These are phyloP conservation scores for Suillus bovinus DNA, from an alignment of 768 basidiomycete species.

Conservation along the genomic window DNA sequence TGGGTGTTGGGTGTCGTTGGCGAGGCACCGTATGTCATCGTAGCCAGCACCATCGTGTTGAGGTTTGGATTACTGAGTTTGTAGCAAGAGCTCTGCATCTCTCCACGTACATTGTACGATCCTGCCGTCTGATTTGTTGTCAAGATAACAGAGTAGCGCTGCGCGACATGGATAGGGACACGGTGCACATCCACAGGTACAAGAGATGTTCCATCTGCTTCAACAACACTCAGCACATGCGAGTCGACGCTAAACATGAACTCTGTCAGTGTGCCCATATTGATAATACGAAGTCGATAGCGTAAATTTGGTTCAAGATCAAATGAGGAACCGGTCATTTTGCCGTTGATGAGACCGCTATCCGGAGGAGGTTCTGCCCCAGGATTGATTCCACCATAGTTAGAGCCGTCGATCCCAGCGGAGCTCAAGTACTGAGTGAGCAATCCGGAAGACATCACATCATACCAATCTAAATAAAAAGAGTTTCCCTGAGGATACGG, in stretches of 20 bases:
- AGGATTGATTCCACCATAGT: conserved; percentile 31
- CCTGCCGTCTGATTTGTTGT: conserved; percentile 39
- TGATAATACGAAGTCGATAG: conserved; percentile 50
- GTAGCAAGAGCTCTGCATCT: conserved; percentile 34
- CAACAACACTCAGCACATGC: conserved; percentile 47
- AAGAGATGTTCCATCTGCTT: conserved; percentile 48
- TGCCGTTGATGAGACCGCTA: conserved; percentile 37
- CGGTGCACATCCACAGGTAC: conserved; percentile 39
- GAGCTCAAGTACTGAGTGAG: conserved; percentile 31
- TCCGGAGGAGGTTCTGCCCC: conserved; percentile 41
- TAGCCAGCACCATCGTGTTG: conserved; percentile 30
- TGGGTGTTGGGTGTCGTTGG: conserved; percentile 24
- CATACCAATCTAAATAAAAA: conserved; percentile 35
- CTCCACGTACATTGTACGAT: conserved; percentile 38
- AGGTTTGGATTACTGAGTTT: conserved; percentile 30
- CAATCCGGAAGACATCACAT: conserved; percentile 30
- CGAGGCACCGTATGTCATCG: conserved; percentile 28
- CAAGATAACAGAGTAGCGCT: conserved; percentile 52
- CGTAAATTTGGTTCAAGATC: conserved; percentile 35
- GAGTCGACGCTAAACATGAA: conserved; percentile 46
- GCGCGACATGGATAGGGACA: conserved; percentile 45
- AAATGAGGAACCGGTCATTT: conserved; percentile 25
- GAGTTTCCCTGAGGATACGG: neutral
- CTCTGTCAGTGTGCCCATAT: conserved; percentile 48
- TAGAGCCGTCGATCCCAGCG: conserved; percentile 27